These are phyloP conservation scores for Globisporangium cylindrosporum DNA, from an alignment of 352 stramenopile genomes.

Conservation along the genomic window DNA sequence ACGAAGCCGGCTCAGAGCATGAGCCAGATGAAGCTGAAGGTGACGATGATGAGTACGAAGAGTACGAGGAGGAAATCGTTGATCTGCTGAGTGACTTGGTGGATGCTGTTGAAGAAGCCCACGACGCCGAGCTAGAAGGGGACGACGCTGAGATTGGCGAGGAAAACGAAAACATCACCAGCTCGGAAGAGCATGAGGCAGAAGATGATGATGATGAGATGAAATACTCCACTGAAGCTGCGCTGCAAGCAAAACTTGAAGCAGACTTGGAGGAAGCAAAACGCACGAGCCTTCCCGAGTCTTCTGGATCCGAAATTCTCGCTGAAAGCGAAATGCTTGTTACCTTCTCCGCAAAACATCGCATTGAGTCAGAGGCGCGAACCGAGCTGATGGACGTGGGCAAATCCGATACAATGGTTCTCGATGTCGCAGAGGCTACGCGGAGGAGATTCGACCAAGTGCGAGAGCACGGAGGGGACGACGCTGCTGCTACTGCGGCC, in stretches of 20 bases:
- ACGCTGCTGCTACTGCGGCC: neutral
- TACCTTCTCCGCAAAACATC: neutral
- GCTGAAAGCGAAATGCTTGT: constrained; percentile 11
- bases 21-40: constrained; percentile 17
- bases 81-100: constrained; percentile 26
- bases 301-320: neutral
- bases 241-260: neutral
- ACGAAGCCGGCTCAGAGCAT: constrained; percentile 12
- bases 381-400: constrained; percentile 25
- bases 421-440: neutral
- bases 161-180: constrained; percentile 12
- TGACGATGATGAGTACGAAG: neutral
- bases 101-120: constrained; percentile 10
- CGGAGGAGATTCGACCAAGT: neutral
- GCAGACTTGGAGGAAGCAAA: constrained; percentile 9
- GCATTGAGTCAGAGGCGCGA: constrained; percentile 20
- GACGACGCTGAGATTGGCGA: constrained; percentile 14
- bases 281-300: neutral
- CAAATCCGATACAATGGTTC: constrained; percentile 27
- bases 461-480: constrained; percentile 10
- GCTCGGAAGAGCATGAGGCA: neutral
- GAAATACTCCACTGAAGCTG: neutral
- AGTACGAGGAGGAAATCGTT: constrained; percentile 26
- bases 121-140: neutral
- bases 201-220: constrained; percentile 12